These are phyloP conservation scores for Talaromyces sp. DNA, from an alignment of 2,329 filamentous ascomycete genomes.

Conservation along the genomic window DNA sequence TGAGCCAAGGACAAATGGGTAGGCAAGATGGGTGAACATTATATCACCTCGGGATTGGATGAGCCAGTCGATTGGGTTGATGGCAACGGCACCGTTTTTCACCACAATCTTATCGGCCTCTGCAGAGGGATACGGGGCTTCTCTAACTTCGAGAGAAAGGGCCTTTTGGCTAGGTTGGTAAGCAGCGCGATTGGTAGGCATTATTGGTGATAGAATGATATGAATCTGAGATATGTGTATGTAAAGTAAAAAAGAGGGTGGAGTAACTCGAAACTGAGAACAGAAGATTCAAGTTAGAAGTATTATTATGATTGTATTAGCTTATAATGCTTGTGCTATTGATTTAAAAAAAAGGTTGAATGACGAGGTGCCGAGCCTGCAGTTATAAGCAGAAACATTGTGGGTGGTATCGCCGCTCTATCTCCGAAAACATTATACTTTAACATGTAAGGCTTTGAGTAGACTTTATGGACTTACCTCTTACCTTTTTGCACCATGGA, in stretches of 20 bases:
- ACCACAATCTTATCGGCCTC: constrained; percentile 36
- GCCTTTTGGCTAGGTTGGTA: constrained; percentile 29
- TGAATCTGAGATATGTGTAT: background rate
- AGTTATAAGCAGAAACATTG: background rate
- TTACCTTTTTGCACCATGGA: background rate
- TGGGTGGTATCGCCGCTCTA: background rate
- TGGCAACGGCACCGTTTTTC: constrained; percentile 35
- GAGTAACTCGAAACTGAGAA: background rate
- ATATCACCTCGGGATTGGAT: constrained; percentile 26
- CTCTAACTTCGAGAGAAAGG: constrained; percentile 28
- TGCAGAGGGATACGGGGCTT: constrained; percentile 34
- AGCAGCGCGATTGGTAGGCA: constrained; percentile 28
- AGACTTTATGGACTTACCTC: background rate
- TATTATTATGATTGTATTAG: background rate
- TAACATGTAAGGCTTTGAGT: background rate
- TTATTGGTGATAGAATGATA: constrained; percentile 3
- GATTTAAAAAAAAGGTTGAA: background rate
- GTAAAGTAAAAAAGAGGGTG: background rate
- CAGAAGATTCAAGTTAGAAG: background rate
- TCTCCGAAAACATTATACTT: background rate
- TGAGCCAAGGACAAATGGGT: constrained; percentile 19
- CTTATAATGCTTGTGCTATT: background rate
- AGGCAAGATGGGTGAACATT: constrained; percentile 23
- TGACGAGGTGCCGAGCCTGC: background rate
- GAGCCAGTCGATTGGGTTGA: constrained; percentile 43